Conservation (phyloP, 257 asterid genomes). For the Solanum chiquidenum region DNA sequence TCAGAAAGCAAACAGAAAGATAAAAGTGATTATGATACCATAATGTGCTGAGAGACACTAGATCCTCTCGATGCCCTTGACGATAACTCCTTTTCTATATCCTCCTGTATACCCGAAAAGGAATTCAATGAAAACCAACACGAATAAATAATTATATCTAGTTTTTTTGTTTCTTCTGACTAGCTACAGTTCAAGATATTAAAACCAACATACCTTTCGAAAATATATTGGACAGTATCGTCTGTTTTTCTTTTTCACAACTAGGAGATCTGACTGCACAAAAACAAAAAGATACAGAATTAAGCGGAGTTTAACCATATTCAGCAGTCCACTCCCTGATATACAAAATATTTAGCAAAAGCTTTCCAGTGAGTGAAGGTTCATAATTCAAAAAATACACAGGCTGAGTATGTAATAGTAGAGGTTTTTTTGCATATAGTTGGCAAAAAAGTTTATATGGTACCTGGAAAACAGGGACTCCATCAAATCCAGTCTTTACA, state of each 20-base stretch:
- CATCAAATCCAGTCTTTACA: constrained; percentile 66
- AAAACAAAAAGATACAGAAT: not conserved
- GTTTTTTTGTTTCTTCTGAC: not conserved
- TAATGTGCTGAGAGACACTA: constrained; percentile 52
- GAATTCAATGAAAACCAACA: not conserved
- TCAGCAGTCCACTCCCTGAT: not conserved
- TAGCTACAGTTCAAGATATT: not conserved
- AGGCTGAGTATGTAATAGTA: not conserved
- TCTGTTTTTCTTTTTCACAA: constrained; percentile 61
- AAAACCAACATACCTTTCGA: constrained; percentile 50
- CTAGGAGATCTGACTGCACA: constrained; percentile 87
- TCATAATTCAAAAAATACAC: not conserved
- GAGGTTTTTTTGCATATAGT: not conserved
- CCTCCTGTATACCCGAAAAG: constrained; percentile 48
- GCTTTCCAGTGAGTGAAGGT: not conserved
- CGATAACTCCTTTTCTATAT: constrained; percentile 71
- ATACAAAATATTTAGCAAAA: not conserved
- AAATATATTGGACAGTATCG: constrained; percentile 84
- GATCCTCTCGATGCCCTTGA: constrained; percentile 52
- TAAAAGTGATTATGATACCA: constrained; percentile 37
- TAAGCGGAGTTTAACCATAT: not conserved
- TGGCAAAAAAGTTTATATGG: not conserved
- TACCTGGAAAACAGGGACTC: constrained; percentile 98
- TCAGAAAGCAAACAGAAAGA: not conserved
- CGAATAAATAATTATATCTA: not conserved